Evolutionary conservation across 2,329 filamentous ascomycete species (phyloP).

Genomic region (Ascosphaera pollenicola): DNA sequence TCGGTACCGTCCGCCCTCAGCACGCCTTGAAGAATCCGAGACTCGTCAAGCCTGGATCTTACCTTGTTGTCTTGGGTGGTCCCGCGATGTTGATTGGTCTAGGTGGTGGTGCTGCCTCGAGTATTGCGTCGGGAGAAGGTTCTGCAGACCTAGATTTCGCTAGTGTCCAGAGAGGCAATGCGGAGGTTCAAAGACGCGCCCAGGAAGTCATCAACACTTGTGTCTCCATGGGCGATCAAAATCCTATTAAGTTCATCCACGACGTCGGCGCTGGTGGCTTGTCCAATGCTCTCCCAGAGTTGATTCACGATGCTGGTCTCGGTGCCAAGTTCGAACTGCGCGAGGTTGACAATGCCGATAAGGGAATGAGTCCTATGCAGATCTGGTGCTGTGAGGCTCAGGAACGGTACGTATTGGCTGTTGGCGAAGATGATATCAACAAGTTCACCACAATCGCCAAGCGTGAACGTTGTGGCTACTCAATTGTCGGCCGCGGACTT

Average conservation of each 20-base stretch:
- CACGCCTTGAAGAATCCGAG: constrained; percentile 69
- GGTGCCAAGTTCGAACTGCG: constrained; percentile 89
- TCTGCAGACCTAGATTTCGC: constrained; percentile 90
- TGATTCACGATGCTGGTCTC: constrained; percentile 77
- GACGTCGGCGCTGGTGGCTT: constrained; percentile 89
- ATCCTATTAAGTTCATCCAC: constrained; percentile 90
- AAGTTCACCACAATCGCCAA: constrained; percentile 44
- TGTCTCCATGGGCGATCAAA: constrained; percentile 58
- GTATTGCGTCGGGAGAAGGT: constrained; percentile 66
- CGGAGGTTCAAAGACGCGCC: constrained; percentile 82
- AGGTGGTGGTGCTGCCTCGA: constrained; percentile 85
- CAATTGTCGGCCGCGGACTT: constrained; percentile 62
- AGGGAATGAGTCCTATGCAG: constrained; percentile 81
- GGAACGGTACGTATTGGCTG: constrained; percentile 81
- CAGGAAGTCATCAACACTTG: constrained; percentile 98
- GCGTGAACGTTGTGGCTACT: constrained; percentile 80
- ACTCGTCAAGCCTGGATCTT: constrained; percentile 66
- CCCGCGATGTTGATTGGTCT: constrained; percentile 96
- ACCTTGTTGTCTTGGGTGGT: constrained; percentile 79
- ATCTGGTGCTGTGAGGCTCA: constrained; percentile 98
- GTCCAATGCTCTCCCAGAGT: constrained; percentile 64
- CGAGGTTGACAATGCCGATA: constrained; percentile 76
- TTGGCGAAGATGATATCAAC: constrained; percentile 62
- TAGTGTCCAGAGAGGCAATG: constrained; percentile 91
- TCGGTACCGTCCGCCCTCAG: constrained; percentile 76